These are phyloP conservation scores for Mucuna pruriens DNA, from an alignment of 306 rosid species.

Conservation along the genomic window DNA sequence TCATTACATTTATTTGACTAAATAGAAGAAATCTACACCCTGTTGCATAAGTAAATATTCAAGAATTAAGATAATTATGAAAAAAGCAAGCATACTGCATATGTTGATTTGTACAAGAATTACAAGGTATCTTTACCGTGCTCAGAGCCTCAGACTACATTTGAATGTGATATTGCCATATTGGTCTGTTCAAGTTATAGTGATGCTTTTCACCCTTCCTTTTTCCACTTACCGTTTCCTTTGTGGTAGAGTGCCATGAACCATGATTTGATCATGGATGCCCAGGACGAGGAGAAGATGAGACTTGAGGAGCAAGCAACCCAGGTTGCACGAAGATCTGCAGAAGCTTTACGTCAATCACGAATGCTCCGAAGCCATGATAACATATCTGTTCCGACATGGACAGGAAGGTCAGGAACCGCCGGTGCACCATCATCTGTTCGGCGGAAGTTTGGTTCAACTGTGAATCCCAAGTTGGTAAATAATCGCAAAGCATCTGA, in stretches of 20 bases:
- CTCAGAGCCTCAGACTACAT: neutral
- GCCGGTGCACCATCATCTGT: slow-evolving; percentile 92
- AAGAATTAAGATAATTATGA: slow-evolving; percentile 24
- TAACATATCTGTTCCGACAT: slow-evolving; percentile 81
- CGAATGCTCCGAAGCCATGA: slow-evolving; percentile 81
- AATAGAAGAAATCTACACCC: slow-evolving; percentile 18
- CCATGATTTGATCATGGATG: slow-evolving; percentile 91
- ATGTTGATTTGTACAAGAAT: slow-evolving; percentile 14
- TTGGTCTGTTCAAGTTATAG: slow-evolving; percentile 10
- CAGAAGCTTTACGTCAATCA: slow-evolving; percentile 89
- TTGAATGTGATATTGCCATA: slow-evolving; percentile 23
- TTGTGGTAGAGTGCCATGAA: slow-evolving; percentile 79
- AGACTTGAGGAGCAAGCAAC: slow-evolving; percentile 94
- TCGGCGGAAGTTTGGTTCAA: slow-evolving; percentile 79
- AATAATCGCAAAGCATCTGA: slow-evolving; percentile 49
- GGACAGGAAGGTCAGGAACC: slow-evolving; percentile 96
- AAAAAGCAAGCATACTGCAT: slow-evolving; percentile 20
- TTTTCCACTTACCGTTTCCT: slow-evolving; percentile 1
- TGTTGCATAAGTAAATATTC: slow-evolving; percentile 9
- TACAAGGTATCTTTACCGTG: slow-evolving; percentile 25
- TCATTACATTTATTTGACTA: slow-evolving; percentile 19
- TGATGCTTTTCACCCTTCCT: slow-evolving; percentile 2
- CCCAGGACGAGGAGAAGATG: slow-evolving; percentile 84
- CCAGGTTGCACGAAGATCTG: slow-evolving; percentile 92
- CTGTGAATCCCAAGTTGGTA: slow-evolving; percentile 65